Conservation (phyloP, 768 basidiomycete species). For the Floccularia luteovirens region DNA sequence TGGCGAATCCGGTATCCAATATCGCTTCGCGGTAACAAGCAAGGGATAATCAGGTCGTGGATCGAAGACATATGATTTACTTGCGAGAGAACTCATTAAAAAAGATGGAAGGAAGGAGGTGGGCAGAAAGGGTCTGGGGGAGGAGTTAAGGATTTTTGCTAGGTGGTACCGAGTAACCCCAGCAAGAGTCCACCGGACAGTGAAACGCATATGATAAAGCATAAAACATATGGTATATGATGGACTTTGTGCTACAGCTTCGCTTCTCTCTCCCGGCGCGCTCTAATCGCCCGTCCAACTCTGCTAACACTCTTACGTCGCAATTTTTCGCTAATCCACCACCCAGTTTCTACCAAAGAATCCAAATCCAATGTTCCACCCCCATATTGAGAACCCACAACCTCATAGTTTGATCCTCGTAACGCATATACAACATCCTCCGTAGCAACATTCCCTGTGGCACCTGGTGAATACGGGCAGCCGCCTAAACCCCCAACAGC, state of each 20-base stretch:
- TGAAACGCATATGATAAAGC: no score
- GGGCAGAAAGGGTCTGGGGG: no score
- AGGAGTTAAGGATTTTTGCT: no score
- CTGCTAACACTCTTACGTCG: conserved; percentile 67
- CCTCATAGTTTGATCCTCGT: conserved; percentile 50
- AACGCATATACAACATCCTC: conserved; percentile 89
- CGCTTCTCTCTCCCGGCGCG: conserved; percentile 32
- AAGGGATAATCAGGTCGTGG: conserved; percentile 45
- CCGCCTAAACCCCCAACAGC: conserved; percentile 89
- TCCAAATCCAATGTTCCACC: conserved; percentile 48
- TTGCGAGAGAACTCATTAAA: conserved; percentile 4
- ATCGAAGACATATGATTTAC: conserved; percentile 37
- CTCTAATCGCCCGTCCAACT: conserved; percentile 65
- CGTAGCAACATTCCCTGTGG: conserved; percentile 91
- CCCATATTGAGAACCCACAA: conserved; percentile 35
- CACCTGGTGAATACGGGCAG: conserved; percentile 94
- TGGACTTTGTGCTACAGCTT: background rate
- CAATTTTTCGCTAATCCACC: conserved; percentile 72
- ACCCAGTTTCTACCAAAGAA: conserved; percentile 67
- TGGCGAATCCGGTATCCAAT: conserved; percentile 29
- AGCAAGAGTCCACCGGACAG: no score
- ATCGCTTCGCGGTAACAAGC: conserved; percentile 40
- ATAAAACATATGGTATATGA: no score
- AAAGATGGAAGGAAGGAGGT: no score
- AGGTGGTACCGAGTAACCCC: no score